A percentile compares a stretch with the other conserved stretches of the same genome.
These are phyloP conservation scores for Leccinum incarnatum DNA, from an alignment of 768 basidiomycete species.

Conservation along the genomic window DNA sequence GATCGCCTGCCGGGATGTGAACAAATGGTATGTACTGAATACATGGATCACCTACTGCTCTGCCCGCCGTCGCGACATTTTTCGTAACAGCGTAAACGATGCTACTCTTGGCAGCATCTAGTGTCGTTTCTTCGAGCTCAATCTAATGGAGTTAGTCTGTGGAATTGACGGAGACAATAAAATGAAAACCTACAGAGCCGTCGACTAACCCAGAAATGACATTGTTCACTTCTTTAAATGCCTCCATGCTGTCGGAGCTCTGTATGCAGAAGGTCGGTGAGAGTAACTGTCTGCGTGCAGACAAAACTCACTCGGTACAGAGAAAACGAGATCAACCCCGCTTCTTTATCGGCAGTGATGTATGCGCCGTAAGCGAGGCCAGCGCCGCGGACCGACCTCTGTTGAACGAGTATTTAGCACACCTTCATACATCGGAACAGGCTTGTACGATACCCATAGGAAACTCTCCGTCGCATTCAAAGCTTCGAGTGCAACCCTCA, in stretches of 20 bases:
- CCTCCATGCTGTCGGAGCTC: conserved; percentile 79
- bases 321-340: conserved; percentile 71
- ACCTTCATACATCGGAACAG: neutral
- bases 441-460: conserved; percentile 66
- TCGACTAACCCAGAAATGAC: conserved; percentile 80
- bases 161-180: neutral
- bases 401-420: conserved; percentile 12
- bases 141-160: conserved; percentile 47
- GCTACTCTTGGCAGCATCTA: conserved; percentile 91
- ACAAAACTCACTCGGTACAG: conserved; percentile 65
- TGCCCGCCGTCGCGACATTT: conserved; percentile 78
- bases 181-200: conserved; percentile 58
- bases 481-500: conserved; percentile 80
- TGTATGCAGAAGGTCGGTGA: conserved; percentile 30
- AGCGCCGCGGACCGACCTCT: conserved; percentile 89
- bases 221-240: conserved; percentile 75
- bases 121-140: conserved; percentile 68
- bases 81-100: conserved; percentile 84
- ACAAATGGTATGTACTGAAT: neutral
- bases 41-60: conserved; percentile 60
- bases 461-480: conserved; percentile 93
- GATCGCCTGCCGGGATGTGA: conserved; percentile 51
- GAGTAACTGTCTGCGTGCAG: neutral
- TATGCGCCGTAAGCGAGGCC: conserved; percentile 94
- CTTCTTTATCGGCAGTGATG: conserved; percentile 69